Conservation (phyloP, 805 yeast genomes). For the Komagataella pastoris region DNA sequence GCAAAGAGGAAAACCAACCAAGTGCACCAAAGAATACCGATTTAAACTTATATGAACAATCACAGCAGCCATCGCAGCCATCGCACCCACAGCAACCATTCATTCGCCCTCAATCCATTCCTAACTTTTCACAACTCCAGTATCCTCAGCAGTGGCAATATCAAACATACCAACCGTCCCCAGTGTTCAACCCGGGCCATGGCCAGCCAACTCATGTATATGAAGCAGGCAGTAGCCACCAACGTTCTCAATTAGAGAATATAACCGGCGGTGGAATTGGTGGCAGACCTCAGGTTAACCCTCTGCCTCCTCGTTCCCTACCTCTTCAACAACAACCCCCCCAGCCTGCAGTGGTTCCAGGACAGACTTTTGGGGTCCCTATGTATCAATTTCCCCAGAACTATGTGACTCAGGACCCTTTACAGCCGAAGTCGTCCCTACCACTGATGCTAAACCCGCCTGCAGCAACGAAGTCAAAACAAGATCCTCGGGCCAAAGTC, state of each 20-base stretch:
- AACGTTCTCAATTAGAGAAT: background rate
- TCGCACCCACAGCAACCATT: background rate
- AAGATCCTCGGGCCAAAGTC: constrained; percentile 2
- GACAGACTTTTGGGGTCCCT: background rate
- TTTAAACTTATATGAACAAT: background rate
- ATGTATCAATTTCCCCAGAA: background rate
- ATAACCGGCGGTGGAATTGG: background rate
- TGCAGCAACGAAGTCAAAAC: background rate
- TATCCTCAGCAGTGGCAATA: background rate
- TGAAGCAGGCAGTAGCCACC: background rate
- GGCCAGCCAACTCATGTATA: background rate
- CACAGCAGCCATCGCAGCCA: background rate
- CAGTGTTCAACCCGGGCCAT: background rate
- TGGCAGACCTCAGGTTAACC: background rate
- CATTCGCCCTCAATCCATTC: background rate
- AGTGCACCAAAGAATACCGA: background rate
- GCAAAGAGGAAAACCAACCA: background rate
- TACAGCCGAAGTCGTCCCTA: background rate
- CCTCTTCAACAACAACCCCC: background rate
- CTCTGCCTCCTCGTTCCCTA: background rate
- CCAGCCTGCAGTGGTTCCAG: background rate
- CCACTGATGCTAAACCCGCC: background rate
- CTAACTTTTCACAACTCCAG: background rate
- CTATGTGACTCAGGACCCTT: background rate
- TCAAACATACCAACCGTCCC: background rate